Base-by-base conservation (phyloP, 148 eudicot species). In the Rhododendron kiyosumense region DNA sequence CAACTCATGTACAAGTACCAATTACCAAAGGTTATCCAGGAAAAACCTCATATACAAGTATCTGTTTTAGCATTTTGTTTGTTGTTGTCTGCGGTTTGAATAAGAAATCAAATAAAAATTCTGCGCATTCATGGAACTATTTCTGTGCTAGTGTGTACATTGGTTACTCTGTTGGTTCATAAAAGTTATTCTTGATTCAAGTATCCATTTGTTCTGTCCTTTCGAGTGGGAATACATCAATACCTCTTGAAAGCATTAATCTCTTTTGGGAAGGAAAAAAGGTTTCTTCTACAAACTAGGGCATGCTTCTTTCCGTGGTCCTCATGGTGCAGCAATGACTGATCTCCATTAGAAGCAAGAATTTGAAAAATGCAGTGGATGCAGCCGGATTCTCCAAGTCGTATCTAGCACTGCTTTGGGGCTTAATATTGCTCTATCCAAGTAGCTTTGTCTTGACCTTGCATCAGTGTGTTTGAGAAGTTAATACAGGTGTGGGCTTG, bases 341-440 rank as follows among this genome's bases (percentile, higher is more conserved):
- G 46, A 71, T 13, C n/a, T 26, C 78, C 61, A 46, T 54, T 13
- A 41, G 69, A 48, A 83, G 54, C 85, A 67, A 45, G 18, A 46
- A 30, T 43, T 14, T 36, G 78, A 41, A 67, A 67, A 52, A 24
- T 46, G 63, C 78, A 10, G 38, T 69, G 84, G 84, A 32, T 36
- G 84, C 73, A 82, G 30, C 85, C 7, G 61, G 85, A 71, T 67
- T 28, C 46, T 69, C 26, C 38, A 30, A 38, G 59, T 82, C 74
- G 28, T 43, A 0, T 10, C 41, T 48, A 1, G 52, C 76, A 12
- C 13, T 41, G 36, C 52, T 36, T 54, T 81, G 0, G n/a, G 30
- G 57, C 78, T 83, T 69, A 45, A 83, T 30, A 18, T 67, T 10
- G 38, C 63, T 71, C 63, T 46, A 69, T 28, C 59, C 61, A 8